phyloP scores from a whole-genome alignment of 2,329 filamentous ascomycete genomes.

The Arthrinium phaeospermum region DNA sequence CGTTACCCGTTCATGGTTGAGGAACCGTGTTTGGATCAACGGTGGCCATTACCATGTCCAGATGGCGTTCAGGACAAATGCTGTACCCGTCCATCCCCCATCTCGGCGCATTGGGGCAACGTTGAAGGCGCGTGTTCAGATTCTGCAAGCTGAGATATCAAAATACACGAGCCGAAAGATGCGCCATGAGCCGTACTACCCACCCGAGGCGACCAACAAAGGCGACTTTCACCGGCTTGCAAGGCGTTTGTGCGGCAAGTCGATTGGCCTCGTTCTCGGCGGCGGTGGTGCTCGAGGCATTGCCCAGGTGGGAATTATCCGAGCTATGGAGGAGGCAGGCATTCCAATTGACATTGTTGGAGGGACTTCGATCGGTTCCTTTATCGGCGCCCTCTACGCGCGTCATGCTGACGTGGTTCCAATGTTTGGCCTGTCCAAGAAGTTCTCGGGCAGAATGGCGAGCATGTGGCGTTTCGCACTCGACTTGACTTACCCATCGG shows the following conservation, averaged over 20 bases:
- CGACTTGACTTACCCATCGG: slow-evolving; percentile 93
- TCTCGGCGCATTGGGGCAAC: slow-evolving; percentile 82
- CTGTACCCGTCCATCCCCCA: slow-evolving; percentile 77
- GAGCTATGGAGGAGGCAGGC: slow-evolving; percentile 92
- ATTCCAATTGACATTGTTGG: slow-evolving; percentile 96
- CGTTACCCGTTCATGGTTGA: slow-evolving; percentile 85
- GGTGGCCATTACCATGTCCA: slow-evolving; percentile 97
- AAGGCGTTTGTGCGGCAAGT: slow-evolving; percentile 88
- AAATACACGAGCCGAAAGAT: slow-evolving; percentile 96
- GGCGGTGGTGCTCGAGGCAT: slow-evolving; percentile 93
- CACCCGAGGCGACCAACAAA: slow-evolving; percentile 90
- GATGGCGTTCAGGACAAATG: slow-evolving; percentile 82
- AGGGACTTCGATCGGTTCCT: slow-evolving; percentile 94
- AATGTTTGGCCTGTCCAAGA: slow-evolving; percentile 96
- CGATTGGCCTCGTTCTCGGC: slow-evolving; percentile 90
- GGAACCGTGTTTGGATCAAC: slow-evolving; percentile 96
- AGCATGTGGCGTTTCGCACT: slow-evolving; percentile 99
- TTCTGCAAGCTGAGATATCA: slow-evolving; percentile 94
- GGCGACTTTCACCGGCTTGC: slow-evolving; percentile 95
- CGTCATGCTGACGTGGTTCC: slow-evolving; percentile 96
- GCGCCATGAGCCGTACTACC: slow-evolving; percentile 87
- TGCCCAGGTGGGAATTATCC: slow-evolving; percentile 90
- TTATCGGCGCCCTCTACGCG: slow-evolving; percentile 93
- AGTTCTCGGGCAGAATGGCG: slow-evolving; percentile 97
- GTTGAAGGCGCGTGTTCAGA: slow-evolving; percentile 91